Evolutionary conservation across 139 green algal genomes (phyloP).

Genomic region (Trebouxia sp.): DNA sequence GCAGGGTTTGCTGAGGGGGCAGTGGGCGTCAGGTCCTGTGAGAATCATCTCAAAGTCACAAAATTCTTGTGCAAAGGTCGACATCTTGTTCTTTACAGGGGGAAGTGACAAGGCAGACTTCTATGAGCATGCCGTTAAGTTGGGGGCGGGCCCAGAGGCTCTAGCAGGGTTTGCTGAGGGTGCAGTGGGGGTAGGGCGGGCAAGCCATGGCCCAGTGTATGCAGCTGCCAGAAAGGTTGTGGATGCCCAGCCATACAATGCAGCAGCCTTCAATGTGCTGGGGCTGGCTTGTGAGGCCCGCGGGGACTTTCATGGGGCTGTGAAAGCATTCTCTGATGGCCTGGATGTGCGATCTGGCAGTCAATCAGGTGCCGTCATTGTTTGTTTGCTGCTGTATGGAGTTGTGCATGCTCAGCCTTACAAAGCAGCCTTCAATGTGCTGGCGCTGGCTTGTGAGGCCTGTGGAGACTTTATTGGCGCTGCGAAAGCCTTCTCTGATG

Average conservation of each 20-base stretch:
- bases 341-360: neutral
- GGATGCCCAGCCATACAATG: conserved; percentile 60
- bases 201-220: conserved; percentile 20
- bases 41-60: too few relatives aligned
- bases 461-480: too few relatives aligned
- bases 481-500: too few relatives aligned
- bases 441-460: too few relatives aligned
- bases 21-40: too few relatives aligned
- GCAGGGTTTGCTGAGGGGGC: conserved; percentile 48
- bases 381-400: neutral
- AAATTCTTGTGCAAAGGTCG: neutral
- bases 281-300: conserved; percentile 60
- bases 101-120: conserved; percentile 41
- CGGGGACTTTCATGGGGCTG: conserved; percentile 37
- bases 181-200: conserved; percentile 19
- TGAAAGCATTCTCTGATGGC: neutral
- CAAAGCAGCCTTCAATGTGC: too few relatives aligned
- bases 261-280: conserved; percentile 50
- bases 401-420: neutral
- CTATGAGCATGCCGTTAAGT: conserved; percentile 57
- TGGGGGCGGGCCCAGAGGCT: conserved; percentile 48
- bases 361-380: neutral
- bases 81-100: neutral
- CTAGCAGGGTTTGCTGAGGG: conserved; percentile 49
- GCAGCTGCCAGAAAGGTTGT: conserved; percentile 36